Base-by-base conservation (phyloP, 441 rosid species). In the Iberis amara region DNA sequence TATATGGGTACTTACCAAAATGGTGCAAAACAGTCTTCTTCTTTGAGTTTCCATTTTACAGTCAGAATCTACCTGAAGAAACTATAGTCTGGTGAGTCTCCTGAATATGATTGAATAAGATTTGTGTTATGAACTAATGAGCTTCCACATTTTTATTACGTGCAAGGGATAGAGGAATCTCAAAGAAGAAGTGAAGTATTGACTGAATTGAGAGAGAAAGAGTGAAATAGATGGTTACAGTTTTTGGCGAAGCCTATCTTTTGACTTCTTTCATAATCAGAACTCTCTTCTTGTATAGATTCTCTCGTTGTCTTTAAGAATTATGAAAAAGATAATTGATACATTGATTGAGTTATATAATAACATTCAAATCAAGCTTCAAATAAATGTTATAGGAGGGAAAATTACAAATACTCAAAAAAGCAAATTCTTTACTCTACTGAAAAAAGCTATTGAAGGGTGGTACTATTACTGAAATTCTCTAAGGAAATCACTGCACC, bases 401-500 rank as follows among this genome's bases (percentile, higher is more conserved):
- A 32, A 39, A 38, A 45, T 30, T 37, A 57, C 54, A 57, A 38
- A 57, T 23, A 37, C 30, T 4, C n/a, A 32, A 11, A 27, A 13
- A 52, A n/a, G 24, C 8, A 27, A 1, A 9, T 8, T 24, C 1
- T 14, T 32, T 44, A 30, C n/a, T 35, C 15, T 4, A 46, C 21
- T 13, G 21, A 11, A 44, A 45, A 9, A 14, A 13, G 23, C 52
- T 64, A 85, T 39, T 50, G 47, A 44, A 72, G 72, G 10, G 79
- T 59, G n/a, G n/a, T n/a, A 31, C 79, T 78, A 58, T 79, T 83
- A 62, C 76, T 83, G 51, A 88, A 70, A 70, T 76, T 91, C 62
- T 80, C 86, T 73, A 88, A 69, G 33, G 96, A 88, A 63, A 88
- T 39, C n/a, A 76, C 75, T 1, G 94, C 96, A 60, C 95, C 96